Conservation (phyloP, 108 stramenopile species). For the Cylindrotheca closterium region DNA sequence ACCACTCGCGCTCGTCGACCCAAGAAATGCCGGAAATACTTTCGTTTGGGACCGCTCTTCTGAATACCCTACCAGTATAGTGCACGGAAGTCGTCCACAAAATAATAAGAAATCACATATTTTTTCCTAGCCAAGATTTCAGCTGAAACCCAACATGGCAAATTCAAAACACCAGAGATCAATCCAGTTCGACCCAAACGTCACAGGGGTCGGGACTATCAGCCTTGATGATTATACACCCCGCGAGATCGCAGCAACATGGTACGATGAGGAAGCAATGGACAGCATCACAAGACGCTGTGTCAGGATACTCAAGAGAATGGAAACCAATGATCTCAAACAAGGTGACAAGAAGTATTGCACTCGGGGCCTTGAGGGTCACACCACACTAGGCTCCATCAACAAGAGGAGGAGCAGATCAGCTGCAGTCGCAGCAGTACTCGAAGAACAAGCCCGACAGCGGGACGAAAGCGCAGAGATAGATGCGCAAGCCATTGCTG, state of each 20-base stretch:
- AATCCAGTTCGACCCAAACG: no score
- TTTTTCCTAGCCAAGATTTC: no score
- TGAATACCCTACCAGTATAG: no score
- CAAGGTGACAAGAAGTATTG: not conserved
- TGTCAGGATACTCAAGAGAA: not conserved
- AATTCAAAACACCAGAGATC: no score
- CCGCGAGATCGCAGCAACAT: not conserved
- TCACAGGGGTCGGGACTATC: not conserved
- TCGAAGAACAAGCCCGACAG: not conserved
- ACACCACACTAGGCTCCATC: not conserved
- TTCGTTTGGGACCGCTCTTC: no score
- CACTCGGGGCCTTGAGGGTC: not conserved
- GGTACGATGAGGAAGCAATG: not conserved
- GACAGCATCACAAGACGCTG: not conserved
- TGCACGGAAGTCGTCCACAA: no score
- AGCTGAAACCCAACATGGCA: no score
- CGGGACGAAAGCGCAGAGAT: not conserved
- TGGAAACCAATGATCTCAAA: not conserved
- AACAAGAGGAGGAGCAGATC: not conserved
- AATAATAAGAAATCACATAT: no score
- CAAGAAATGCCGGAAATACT: no score
- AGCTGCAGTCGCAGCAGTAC: not conserved
- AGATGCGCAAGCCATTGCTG: not conserved
- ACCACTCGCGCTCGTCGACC: no score
- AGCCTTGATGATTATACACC: not conserved